Percentiles rank a stretch among this genome's conserved stretches.
phyloP scores from a whole-genome alignment of 345 rosid genomes.

The Moricandia arvensis region DNA sequence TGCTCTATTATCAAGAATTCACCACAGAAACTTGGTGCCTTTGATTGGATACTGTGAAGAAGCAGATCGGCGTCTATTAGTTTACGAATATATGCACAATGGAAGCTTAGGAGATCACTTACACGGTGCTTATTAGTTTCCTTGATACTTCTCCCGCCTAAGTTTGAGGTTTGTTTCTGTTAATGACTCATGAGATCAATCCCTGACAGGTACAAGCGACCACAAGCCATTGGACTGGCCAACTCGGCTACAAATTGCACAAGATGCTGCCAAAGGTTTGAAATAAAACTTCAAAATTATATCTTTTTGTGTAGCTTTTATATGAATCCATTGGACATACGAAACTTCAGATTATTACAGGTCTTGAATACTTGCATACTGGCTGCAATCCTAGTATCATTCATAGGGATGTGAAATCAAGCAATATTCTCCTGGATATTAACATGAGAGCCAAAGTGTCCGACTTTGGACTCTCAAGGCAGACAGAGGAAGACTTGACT shows the following conservation, averaged over 20 bases:
- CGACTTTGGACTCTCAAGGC: constrained; percentile 96
- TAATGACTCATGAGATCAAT: not conserved
- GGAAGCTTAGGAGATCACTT: constrained; percentile 85
- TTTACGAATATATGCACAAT: constrained; percentile 97
- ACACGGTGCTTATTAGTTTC: constrained; percentile 40
- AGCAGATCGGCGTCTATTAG: constrained; percentile 62
- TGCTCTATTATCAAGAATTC: constrained; percentile 92
- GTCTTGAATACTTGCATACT: constrained; percentile 94
- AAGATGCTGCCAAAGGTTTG: constrained; percentile 95
- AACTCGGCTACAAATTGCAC: constrained; percentile 73
- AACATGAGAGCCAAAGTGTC: constrained; percentile 97
- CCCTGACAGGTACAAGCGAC: constrained; percentile 54
- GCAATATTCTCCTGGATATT: constrained; percentile 86
- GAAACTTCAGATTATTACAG: constrained; percentile 51
- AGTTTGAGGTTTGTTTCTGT: not conserved
- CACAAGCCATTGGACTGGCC: constrained; percentile 69
- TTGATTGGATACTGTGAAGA: constrained; percentile 95
- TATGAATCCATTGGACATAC: constrained; percentile 35
- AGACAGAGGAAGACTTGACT: constrained; percentile 89
- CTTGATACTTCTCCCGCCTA: constrained; percentile 21
- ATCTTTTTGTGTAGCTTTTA: not conserved
- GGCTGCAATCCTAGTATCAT: constrained; percentile 96
- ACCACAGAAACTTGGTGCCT: constrained; percentile 95
- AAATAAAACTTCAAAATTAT: not conserved
- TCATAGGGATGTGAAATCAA: constrained; percentile 94